phyloP scores from a whole-genome alignment of 2,329 filamentous ascomycete genomes.

The Fusarium clavum region DNA sequence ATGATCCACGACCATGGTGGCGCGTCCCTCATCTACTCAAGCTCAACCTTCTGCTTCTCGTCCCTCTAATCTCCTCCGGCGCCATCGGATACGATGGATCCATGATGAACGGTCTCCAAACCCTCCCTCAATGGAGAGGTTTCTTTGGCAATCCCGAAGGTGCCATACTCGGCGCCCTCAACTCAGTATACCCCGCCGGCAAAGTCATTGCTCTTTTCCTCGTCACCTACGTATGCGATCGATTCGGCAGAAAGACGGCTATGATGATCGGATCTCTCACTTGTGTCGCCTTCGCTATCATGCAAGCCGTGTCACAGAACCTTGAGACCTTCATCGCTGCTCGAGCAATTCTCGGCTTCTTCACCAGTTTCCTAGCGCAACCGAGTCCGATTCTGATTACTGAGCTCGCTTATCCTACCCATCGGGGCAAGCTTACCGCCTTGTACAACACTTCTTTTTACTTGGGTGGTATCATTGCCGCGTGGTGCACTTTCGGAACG shows the following conservation, averaged over 20 bases:
- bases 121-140: constrained; percentile 54
- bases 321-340: constrained; percentile 47
- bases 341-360: constrained; percentile 50
- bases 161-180: constrained; percentile 53
- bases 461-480: constrained; percentile 47
- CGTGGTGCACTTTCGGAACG: constrained; percentile 47
- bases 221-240: constrained; percentile 53
- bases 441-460: constrained; percentile 52
- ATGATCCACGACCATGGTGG: constrained; percentile 56
- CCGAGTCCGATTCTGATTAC: constrained; percentile 51
- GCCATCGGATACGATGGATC: constrained; percentile 60
- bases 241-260: constrained; percentile 55
- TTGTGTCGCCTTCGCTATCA: constrained; percentile 47
- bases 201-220: constrained; percentile 53
- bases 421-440: constrained; percentile 50
- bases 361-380: constrained; percentile 47
- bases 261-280: constrained; percentile 51
- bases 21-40: constrained; percentile 55
- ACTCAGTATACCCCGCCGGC: constrained; percentile 54
- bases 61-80: constrained; percentile 57
- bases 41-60: constrained; percentile 57
- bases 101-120: constrained; percentile 60
- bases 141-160: constrained; percentile 55
- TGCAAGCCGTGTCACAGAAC: constrained; percentile 49
- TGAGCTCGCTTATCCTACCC: constrained; percentile 51